Percentiles rank a stretch among this genome's conserved stretches.
phyloP scores from a whole-genome alignment of 2,329 filamentous ascomycete species.

The Camptophora hylomeconis region DNA sequence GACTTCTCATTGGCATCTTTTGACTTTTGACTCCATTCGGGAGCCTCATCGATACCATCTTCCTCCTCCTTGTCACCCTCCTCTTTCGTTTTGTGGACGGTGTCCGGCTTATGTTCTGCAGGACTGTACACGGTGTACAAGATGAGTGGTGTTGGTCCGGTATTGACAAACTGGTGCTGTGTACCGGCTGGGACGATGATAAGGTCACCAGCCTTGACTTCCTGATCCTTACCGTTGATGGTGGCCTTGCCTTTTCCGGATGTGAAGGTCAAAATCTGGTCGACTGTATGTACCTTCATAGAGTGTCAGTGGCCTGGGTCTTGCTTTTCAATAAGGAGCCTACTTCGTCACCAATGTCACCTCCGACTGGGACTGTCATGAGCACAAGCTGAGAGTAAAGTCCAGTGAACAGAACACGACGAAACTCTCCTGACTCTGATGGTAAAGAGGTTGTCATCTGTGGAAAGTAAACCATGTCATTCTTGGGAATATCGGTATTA shows the following conservation, averaged over 20 bases:
- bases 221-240: constrained; percentile 45
- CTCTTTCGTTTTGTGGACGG: constrained; percentile 50
- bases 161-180: constrained; percentile 53
- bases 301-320: constrained; percentile 1
- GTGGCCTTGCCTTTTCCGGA: constrained; percentile 45
- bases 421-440: constrained; percentile 43
- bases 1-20: constrained; percentile 46
- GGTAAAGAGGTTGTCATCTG: constrained; percentile 41
- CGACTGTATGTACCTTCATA: constrained; percentile 39
- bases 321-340: constrained; percentile 3
- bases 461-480: constrained; percentile 50
- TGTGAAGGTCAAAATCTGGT: constrained; percentile 53
- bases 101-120: constrained; percentile 47
- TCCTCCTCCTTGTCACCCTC: constrained; percentile 51
- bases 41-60: constrained; percentile 46
- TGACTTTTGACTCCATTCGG: constrained; percentile 43
- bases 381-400: constrained; percentile 50
- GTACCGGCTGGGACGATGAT: constrained; percentile 53
- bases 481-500: constrained; percentile 27
- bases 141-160: constrained; percentile 44
- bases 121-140: constrained; percentile 51
- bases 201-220: constrained; percentile 41
- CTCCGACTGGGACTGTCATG: constrained; percentile 51
- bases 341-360: constrained; percentile 55
- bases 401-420: constrained; percentile 50